A percentile compares a stretch with the other conserved stretches of the same genome.
Conservation (phyloP, 768 basidiomycete species). For the Termitomyces sp. region DNA sequence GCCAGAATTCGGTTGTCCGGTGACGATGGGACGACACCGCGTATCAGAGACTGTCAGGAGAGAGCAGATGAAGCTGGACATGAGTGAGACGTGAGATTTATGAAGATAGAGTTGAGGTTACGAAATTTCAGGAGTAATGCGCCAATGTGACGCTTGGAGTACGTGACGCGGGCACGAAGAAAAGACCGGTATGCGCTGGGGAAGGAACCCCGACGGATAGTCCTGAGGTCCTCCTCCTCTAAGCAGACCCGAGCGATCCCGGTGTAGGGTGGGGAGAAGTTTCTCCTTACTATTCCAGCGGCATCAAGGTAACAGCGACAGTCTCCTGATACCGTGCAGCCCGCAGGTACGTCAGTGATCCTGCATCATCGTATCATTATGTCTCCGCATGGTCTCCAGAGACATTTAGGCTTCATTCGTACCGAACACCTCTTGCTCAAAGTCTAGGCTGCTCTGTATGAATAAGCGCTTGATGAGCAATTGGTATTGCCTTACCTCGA, state of each 20-base stretch:
- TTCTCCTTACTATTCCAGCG: conserved; percentile 8
- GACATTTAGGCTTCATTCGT: not conserved
- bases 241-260: not conserved
- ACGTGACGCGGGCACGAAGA: not conserved
- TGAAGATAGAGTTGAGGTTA: not conserved
- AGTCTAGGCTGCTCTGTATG: not conserved
- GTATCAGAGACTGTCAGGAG: conserved; percentile 1
- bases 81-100: not conserved
- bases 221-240: not conserved
- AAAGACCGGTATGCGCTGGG: not conserved
- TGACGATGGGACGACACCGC: conserved; percentile 1
- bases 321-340: conserved; percentile 11
- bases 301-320: conserved; percentile 6
- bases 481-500: not conserved
- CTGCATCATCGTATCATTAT: conserved; percentile 8
- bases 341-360: conserved; percentile 10
- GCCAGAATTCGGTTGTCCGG: conserved; percentile 3
- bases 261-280: not conserved
- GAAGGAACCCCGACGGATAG: not conserved
- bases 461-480: not conserved
- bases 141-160: not conserved
- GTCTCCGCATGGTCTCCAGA: conserved; percentile 1
- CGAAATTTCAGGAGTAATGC: not conserved
- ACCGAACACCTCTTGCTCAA: not conserved
- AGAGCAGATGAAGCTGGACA: not conserved